Conservation (phyloP, 768 basidiomycete species). For the Boletus huronensis region DNA sequence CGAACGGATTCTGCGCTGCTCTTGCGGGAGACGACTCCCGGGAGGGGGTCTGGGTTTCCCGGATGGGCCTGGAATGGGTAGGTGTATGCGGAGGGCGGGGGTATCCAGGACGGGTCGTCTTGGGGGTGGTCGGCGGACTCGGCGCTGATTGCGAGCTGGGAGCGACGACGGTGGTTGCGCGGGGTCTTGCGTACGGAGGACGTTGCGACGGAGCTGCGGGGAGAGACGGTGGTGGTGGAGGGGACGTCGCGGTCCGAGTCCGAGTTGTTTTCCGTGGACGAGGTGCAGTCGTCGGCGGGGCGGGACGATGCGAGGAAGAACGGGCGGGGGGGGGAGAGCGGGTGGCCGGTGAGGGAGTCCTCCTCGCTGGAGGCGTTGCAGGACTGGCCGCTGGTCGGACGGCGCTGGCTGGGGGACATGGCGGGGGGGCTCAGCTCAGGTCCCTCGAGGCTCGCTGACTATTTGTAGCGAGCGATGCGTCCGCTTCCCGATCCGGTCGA, state of each 20-base stretch:
- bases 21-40: constrained; percentile 41
- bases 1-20: constrained; percentile 41
- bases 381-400: constrained; percentile 12
- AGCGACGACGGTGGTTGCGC: constrained; percentile 24
- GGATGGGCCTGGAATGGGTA: constrained; percentile 60
- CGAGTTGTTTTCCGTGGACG: constrained; percentile 24
- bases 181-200: constrained; percentile 17
- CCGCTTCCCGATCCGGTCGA: constrained; percentile 2
- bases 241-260: constrained; percentile 31
- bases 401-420: constrained; percentile 15
- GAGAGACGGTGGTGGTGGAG: constrained; percentile 14
- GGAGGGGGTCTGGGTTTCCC: constrained; percentile 63
- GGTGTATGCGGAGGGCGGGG: constrained; percentile 41
- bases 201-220: constrained; percentile 11
- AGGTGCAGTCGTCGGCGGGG: constrained; percentile 17
- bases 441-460: too few species aligned
- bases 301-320: constrained; percentile 33
- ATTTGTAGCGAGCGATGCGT: neutral
- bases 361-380: constrained; percentile 26
- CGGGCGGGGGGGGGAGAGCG: constrained; percentile 32
- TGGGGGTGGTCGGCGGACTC: constrained; percentile 8
- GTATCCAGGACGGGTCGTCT: constrained; percentile 18
- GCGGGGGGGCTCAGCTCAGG: too few species aligned
- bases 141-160: constrained; percentile 23
- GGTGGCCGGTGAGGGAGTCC: constrained; percentile 20